Evolutionary conservation across 2,329 filamentous ascomycete species (phyloP).

Genomic region (Sporothrix variecibatus): DNA sequence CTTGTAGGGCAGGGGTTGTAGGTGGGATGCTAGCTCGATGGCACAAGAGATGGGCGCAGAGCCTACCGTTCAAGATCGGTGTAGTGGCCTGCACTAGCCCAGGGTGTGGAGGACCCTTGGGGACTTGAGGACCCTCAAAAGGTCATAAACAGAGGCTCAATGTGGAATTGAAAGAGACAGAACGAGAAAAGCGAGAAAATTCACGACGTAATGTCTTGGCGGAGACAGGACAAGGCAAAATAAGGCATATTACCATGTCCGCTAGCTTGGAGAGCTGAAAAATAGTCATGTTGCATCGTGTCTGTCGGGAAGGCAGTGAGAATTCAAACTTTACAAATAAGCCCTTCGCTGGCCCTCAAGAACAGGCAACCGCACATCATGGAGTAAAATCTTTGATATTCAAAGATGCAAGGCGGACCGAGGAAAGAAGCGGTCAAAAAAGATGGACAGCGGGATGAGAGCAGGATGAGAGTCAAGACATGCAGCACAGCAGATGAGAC

Average conservation of each 20-base stretch:
- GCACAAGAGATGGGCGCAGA: not conserved
- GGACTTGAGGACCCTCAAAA: not conserved
- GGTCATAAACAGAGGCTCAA: not conserved
- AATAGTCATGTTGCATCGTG: conserved; percentile 17
- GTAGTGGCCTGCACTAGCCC: conserved; percentile 13
- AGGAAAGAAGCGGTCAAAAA: conserved; percentile 11
- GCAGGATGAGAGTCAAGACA: not conserved
- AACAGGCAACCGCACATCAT: not conserved
- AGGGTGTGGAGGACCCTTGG: conserved; percentile 3
- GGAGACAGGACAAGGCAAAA: not conserved
- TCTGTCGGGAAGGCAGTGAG: not conserved
- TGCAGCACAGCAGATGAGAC: not conserved
- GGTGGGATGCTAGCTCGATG: not conserved
- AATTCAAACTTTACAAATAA: not conserved
- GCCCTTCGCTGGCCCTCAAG: not conserved
- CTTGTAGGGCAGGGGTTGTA: conserved; percentile 1
- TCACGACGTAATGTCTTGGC: conserved; percentile 13
- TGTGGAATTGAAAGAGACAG: not conserved
- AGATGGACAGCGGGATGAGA: not conserved
- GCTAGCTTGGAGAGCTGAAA: conserved; percentile 22
- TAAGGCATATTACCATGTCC: not conserved
- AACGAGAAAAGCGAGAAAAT: not conserved
- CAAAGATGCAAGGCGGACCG: conserved; percentile 2
- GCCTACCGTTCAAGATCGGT: conserved; percentile 9
- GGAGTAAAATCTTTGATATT: not conserved